Evolutionary conservation across 345 rosid genomes (phyloP).

Genomic region (Arabidopsis thaliana): DNA sequence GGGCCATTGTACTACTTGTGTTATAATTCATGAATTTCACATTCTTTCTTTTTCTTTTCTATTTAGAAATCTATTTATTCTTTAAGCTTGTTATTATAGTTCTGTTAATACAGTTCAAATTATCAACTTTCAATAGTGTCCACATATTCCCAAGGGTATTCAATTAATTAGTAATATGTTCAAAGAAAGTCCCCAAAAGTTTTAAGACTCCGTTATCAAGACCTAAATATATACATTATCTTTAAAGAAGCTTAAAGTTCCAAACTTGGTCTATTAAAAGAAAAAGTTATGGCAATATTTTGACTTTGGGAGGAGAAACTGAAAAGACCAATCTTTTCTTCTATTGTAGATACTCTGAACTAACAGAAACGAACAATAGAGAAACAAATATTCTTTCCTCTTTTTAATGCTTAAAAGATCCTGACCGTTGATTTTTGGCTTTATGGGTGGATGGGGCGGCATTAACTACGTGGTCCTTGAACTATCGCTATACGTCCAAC

Average conservation of each 20-base stretch:
- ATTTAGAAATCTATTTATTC: too few species aligned
- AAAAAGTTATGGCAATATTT: not conserved
- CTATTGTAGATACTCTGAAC: slow-evolving; percentile 30
- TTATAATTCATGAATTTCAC: not conserved
- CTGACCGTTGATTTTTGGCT: slow-evolving; percentile 40
- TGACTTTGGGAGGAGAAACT: not conserved
- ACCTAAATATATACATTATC: not conserved
- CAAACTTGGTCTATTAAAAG: slow-evolving; percentile 13
- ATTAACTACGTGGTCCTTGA: slow-evolving; percentile 45
- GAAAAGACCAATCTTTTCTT: slow-evolving; percentile 28
- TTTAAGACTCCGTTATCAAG: not conserved
- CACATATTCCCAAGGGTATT: not conserved
- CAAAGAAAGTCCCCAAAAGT: too few species aligned
- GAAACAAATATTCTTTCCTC: slow-evolving; percentile 40
- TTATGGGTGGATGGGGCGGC: slow-evolving; percentile 43
- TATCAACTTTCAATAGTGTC: not conserved
- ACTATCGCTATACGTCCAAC: slow-evolving; percentile 27
- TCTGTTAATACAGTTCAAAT: not conserved
- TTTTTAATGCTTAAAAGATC: slow-evolving; percentile 25
- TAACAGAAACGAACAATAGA: slow-evolving; percentile 26
- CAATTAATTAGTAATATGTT: not conserved
- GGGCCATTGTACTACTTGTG: not conserved
- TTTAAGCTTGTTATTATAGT: too few species aligned
- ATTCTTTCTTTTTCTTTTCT: not conserved
- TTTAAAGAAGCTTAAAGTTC: not conserved